Base-by-base conservation (phyloP, 768 basidiomycete genomes). In the Ramaria sp. region DNA sequence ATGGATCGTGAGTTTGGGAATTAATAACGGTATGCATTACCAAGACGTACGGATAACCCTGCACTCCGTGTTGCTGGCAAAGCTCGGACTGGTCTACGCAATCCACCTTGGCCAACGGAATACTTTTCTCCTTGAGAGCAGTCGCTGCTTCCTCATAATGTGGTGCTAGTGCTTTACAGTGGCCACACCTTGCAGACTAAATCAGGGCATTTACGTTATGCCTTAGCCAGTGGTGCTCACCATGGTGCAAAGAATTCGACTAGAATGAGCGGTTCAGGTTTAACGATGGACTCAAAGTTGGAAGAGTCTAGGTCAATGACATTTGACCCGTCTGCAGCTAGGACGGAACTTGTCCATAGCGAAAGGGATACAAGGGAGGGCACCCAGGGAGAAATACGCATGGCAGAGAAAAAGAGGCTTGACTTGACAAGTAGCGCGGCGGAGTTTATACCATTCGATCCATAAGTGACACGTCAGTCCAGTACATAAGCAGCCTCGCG, bases 171-270 rank as follows among this genome's bases (percentile, higher is more conserved):
- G 91, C 88, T 67, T 95, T 95, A 78, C 94, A 96, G 74, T 96
- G 93, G 47, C 92, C 91, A 68, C 91, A 94, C 88, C 88, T 89
- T 53, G 33, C 11, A 51, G 46, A 41, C 27, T 27, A 47, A 45
- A 1, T 37, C 34, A 37, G 34, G 34, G 34, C 38, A 58, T n/a
- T n/a, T 31, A 57, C n/a, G 38, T 5, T 1, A 17, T 15, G 41
- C 46, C 22, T 46, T 10, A 33, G 22, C 24, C n/a, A 30, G 49
- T 19, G 17, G 27, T 30, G 61, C 66, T 10, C 65, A 88, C 88
- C 88, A 91, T 61, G 88, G 89, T 27, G 90, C 89, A 67, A 90
- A 95, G 83, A 93, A 98, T 76, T 98, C 95, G 60, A 97, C 88
- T 31, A 98, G 78, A 60, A 91, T 82, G 61, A 95, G 72, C 19